Base-by-base conservation (phyloP, 1,284 basidiomycete species). In the Wolfiporia cocos region DNA sequence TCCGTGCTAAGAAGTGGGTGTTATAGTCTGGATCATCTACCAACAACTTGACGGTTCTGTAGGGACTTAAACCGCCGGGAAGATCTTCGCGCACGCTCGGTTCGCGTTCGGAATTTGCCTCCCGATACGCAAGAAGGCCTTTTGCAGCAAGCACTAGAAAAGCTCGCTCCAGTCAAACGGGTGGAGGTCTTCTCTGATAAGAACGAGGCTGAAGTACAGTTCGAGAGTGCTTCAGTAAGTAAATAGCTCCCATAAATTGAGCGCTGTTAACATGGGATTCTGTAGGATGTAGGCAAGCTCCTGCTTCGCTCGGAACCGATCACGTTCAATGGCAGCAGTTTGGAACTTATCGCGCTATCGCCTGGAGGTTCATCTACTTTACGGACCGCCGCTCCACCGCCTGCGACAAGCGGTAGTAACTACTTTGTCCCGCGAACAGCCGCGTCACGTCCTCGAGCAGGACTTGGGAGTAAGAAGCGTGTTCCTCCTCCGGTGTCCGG, bases 91-190 rank as follows among this genome's bases (percentile, higher is more conserved):
- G 85, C 71, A 52, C 74, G 83, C 17, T 84, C 86, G 22, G 70
- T 96, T 7, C 78, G 82, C 19, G 68, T 96, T 32, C 76, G 71
- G 26, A 81, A 83, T 36, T 69, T 97, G n/a, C 88, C 89, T 2
- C 54, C 73, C 3, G 73, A 67, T 10, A 74, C 79, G 1, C 89
- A 94, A 57, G 93, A 96, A 59, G 92, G 86, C 0, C 67, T 96
- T 1, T 62, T 97, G 18, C 93, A 97, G 55, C 93, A 97, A 67
- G 68, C 69, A 0, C 66, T 97, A 5, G 89, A 92, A 60, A 93
- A 91, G 63, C 62, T 86, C 34, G 77, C 77, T 1, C 62, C 68
- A 4, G 80, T 96, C 21, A 81, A 75, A 41, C 76, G 86, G 1
- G 73, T 95, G 0, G 88, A 92, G 55, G 70, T 94, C 1, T 86